Evolutionary conservation across 257 asterid species (phyloP).

Genomic region (Gynochthodes officinalis): DNA sequence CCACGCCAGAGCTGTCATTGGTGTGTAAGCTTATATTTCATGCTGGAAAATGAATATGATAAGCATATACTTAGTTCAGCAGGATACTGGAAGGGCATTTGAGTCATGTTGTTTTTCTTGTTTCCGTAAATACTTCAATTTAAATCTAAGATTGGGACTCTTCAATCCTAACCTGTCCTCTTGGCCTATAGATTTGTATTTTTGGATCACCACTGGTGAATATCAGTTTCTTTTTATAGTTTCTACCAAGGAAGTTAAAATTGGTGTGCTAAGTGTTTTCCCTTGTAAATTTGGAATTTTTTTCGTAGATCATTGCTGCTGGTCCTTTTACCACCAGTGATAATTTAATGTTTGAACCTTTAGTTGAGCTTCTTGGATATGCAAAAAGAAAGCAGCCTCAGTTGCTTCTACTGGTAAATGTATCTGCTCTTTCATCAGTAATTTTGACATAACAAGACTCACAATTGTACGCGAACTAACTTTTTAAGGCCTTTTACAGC

Average conservation of each 20-base stretch:
- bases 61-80: background rate
- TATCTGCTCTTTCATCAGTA: slow-evolving; percentile 6
- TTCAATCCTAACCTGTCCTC: background rate
- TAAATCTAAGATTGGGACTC: background rate
- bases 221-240: background rate
- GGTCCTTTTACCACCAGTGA: slow-evolving; percentile 93
- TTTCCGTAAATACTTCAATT: background rate
- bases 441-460: slow-evolving; percentile 12
- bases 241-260: background rate
- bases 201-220: background rate
- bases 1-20: slow-evolving; percentile 60
- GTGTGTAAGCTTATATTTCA: slow-evolving; percentile 42
- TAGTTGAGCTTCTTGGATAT: slow-evolving; percentile 77
- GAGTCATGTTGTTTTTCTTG: background rate
- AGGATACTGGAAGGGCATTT: background rate
- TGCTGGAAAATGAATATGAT: background rate
- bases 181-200: background rate
- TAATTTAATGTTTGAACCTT: slow-evolving; percentile 84
- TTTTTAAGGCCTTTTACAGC: slow-evolving; percentile 49
- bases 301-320: slow-evolving; percentile 82
- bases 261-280: background rate
- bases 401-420: slow-evolving; percentile 71
- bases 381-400: slow-evolving; percentile 94
- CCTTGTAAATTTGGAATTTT: slow-evolving; percentile 5
- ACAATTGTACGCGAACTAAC: slow-evolving; percentile 16